Conservation (phyloP, 495 filamentous ascomycete genomes). For the Aspergillus funiculosus region DNA sequence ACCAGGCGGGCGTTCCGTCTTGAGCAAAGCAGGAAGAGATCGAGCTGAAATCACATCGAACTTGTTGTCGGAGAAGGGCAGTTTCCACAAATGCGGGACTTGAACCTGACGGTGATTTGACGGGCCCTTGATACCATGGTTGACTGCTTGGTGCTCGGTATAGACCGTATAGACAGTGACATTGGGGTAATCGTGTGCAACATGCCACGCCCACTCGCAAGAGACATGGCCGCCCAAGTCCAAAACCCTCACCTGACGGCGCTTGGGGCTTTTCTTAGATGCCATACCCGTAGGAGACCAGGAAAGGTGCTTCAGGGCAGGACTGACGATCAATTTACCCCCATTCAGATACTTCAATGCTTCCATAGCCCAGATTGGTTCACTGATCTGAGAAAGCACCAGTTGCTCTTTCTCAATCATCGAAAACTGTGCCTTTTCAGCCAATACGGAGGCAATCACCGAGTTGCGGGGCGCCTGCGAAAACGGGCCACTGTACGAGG, state of each 20-base stretch:
- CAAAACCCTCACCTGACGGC: slow-evolving; percentile 54
- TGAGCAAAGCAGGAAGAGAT: slow-evolving; percentile 76
- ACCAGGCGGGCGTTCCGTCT: slow-evolving; percentile 48
- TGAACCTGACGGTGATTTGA: slow-evolving; percentile 78
- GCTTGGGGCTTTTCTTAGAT: slow-evolving; percentile 5
- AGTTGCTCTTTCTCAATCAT: slow-evolving; percentile 71
- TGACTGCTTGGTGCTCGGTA: slow-evolving; percentile 61
- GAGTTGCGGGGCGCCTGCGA: slow-evolving; percentile 51
- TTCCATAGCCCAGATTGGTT: slow-evolving; percentile 74
- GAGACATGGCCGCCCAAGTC: slow-evolving; percentile 81
- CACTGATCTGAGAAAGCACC: slow-evolving; percentile 66
- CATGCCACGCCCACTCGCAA: slow-evolving; percentile 95
- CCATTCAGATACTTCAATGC: slow-evolving; percentile 72
- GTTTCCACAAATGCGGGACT: slow-evolving; percentile 64
- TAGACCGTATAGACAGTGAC: slow-evolving; percentile 81
- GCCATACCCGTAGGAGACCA: slow-evolving; percentile 16
- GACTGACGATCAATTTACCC: slow-evolving; percentile 72
- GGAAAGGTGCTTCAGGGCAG: slow-evolving; percentile 57
- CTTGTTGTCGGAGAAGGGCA: slow-evolving; percentile 82
- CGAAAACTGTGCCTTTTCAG: slow-evolving; percentile 44
- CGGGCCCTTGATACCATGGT: slow-evolving; percentile 69
- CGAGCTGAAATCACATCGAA: slow-evolving; percentile 92
- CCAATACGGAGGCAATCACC: slow-evolving; percentile 32
- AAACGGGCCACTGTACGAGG: slow-evolving; percentile 47
- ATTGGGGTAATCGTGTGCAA: slow-evolving; percentile 75